Evolutionary conservation across 805 yeast species (phyloP), one percentile per base, ranked within the genome.

Genomic region (Pichia membranifaciens): DNA sequence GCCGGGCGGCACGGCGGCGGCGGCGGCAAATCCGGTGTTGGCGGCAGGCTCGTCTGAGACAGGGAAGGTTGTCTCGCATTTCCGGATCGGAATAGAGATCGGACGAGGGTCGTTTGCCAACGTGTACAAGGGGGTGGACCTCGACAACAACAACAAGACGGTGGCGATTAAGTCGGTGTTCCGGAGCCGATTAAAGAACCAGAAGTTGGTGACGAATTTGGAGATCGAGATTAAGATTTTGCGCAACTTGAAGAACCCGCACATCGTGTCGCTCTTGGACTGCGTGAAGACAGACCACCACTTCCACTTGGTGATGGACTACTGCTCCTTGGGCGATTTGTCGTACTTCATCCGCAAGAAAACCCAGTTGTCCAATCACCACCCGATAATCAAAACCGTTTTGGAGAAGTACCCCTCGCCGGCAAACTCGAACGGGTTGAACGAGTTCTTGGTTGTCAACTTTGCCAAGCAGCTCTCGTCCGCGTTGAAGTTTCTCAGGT

Each of bases 41-140:
- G 45, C 40, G 16, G 35, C 47, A 31, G 44, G 43, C 5, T 29
- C 28, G 34, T 42, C 59, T 53, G 52, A 55, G 28, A 40, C 43
- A 13, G 50, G 50, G 7, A 38, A 22, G 22, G 37, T 55, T 20
- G 62, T 78, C 12, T 82, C 81, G 5, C 64, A 67, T 43, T 82
- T 79, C 58, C 66, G 72, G 20, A 71, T 82, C n/a, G 88, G 87
- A 21, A 78, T 82, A 17, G 95, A 89, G 64, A 91, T 93, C 45
- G 99, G 99, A 21, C 81, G 86, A 58, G 99, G 99, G 31, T 86
- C 96, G 8, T 93, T 93, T 70, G 99, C 99, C 57, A 84, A 83
- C 52, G 99, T 93, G 22, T 91, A 86, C 71, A 89, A 87, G 66
- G 96, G 96, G 44, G 72, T 75, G 48, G 73, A 82, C 57, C 29